These are phyloP conservation scores for Thamnidium elegans DNA, from an alignment of 192 early-diverging fungal genomes.

Conservation along the genomic window DNA sequence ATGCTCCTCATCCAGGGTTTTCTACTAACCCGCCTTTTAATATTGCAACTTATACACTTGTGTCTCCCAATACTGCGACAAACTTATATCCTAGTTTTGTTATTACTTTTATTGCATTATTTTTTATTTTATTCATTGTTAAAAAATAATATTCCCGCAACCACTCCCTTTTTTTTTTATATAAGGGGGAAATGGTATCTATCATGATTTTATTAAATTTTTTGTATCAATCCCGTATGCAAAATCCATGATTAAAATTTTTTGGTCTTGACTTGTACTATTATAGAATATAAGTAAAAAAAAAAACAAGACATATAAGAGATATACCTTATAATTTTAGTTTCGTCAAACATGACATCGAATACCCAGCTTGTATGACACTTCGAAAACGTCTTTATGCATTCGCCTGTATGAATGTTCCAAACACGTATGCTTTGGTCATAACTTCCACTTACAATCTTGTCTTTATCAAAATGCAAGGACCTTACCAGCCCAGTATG, in stretches of 20 bases:
- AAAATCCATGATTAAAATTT: constrained; percentile 47
- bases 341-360: constrained; percentile 85
- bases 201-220: no score
- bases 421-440: constrained; percentile 94
- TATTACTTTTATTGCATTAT: no score
- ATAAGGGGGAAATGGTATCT: no score
- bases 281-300: neutral
- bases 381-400: constrained; percentile 66
- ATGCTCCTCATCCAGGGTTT: no score
- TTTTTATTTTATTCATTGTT: no score
- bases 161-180: no score
- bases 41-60: no score
- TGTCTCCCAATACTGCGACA: no score
- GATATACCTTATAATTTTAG: constrained; percentile 74
- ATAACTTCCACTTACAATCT: constrained; percentile 89
- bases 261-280: constrained; percentile 45
- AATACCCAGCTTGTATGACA: constrained; percentile 95
- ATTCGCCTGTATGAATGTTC: constrained; percentile 80
- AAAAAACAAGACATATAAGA: neutral
- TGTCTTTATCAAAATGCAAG: constrained; percentile 76
- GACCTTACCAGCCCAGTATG: constrained; percentile 83
- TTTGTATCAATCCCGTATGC: constrained; percentile 31
- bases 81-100: no score
- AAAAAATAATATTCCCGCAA: no score
- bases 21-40: no score